Percentiles rank a stretch among this genome's conserved stretches.
Evolutionary conservation across 176 grass and related monocot species (phyloP).

Genomic region (Coix lacrymajobi): DNA sequence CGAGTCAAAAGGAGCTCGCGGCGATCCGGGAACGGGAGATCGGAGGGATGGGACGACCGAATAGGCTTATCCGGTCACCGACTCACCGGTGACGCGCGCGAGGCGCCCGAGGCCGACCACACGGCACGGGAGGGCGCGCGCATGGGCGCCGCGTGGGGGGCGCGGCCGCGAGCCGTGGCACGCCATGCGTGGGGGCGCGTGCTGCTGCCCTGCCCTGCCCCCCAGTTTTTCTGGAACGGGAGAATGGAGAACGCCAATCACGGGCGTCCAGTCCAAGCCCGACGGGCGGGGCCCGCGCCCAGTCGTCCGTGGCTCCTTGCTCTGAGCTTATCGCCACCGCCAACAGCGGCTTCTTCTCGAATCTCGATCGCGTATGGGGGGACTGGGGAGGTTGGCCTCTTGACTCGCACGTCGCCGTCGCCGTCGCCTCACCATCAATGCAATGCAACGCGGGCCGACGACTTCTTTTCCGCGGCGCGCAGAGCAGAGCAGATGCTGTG

Average conservation of each 20-base stretch:
- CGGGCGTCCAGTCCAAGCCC: not conserved
- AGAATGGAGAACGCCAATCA: not conserved
- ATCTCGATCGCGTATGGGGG: no score
- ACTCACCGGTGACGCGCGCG: not conserved
- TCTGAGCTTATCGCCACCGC: not conserved
- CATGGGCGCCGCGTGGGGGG: constrained; percentile 37
- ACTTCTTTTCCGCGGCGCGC: not conserved
- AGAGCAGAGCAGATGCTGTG: not conserved
- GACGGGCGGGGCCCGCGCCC: not conserved
- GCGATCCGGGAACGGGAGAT: constrained; percentile 16
- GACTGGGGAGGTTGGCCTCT: not conserved
- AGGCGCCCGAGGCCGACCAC: not conserved
- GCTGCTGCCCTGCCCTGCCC: not conserved
- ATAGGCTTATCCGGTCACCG: constrained; percentile 19
- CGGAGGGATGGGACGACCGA: not conserved
- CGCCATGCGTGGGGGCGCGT: constrained; percentile 3
- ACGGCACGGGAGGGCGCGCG: constrained; percentile 5
- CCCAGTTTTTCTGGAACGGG: not conserved
- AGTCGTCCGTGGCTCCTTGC: not conserved
- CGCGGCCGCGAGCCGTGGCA: not conserved
- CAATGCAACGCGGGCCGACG: no score
- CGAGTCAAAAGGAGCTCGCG: constrained; percentile 17
- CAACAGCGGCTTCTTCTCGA: not conserved
- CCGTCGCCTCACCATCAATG: not conserved
- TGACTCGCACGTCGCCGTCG: not conserved